Percentiles rank a stretch among this genome's conserved stretches.
Evolutionary conservation across 164 flowering plant genomes (phyloP).

Genomic region (Macadamia tetraphylla): DNA sequence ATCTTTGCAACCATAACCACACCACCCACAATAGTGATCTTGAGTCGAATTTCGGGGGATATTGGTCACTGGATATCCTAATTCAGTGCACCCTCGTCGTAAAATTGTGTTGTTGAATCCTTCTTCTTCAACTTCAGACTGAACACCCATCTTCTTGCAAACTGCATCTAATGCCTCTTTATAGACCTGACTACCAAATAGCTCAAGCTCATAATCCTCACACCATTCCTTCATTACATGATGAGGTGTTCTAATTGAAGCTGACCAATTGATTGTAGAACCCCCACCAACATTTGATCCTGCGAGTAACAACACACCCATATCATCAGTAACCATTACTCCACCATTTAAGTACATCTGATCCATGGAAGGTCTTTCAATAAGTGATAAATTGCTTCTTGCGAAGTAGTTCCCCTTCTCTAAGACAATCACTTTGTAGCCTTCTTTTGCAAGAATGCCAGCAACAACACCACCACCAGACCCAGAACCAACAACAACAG

Average conservation of each 20-base stretch:
- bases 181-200: slow-evolving; percentile 55
- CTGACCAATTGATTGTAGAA: slow-evolving; percentile 79
- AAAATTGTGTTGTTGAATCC: slow-evolving; percentile 56
- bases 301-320: slow-evolving; percentile 44
- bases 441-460: slow-evolving; percentile 65
- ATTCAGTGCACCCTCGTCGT: slow-evolving; percentile 59
- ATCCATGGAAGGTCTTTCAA: slow-evolving; percentile 64
- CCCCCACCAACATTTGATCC: slow-evolving; percentile 93
- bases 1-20: too few relatives aligned
- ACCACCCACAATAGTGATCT: slow-evolving; percentile 2
- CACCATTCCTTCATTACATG: slow-evolving; percentile 62
- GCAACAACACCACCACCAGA: slow-evolving; percentile 81
- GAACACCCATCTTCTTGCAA: slow-evolving; percentile 75
- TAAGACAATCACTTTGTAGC: slow-evolving; percentile 77
- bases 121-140: slow-evolving; percentile 37
- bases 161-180: slow-evolving; percentile 57
- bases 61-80: slow-evolving; percentile 51
- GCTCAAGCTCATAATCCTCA: slow-evolving; percentile 30
- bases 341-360: slow-evolving; percentile 64
- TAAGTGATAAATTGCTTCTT: slow-evolving; percentile 53
- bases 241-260: slow-evolving; percentile 60
- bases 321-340: slow-evolving; percentile 40
- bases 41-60: slow-evolving; percentile 57
- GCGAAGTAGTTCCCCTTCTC: slow-evolving; percentile 75
- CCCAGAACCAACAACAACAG: slow-evolving; percentile 79